A percentile compares a stretch with the other conserved stretches of the same genome.
phyloP scores from a whole-genome alignment of 1,284 basidiomycete genomes.

The Porogramme epimiltina region DNA sequence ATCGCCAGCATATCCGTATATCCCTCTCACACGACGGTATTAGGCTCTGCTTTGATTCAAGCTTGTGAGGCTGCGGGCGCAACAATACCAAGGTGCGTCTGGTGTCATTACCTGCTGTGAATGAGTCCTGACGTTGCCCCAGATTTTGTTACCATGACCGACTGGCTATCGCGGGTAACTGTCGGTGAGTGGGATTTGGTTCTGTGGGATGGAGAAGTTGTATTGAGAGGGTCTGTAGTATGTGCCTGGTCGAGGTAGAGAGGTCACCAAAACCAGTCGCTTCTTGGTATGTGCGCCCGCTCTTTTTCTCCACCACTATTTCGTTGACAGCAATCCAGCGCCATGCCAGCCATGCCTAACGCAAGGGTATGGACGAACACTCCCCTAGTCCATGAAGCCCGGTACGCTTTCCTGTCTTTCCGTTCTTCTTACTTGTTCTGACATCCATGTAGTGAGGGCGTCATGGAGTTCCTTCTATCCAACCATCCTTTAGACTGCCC shows the following conservation, averaged over 20 bases:
- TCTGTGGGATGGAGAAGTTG: not conserved
- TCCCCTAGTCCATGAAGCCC: conserved; percentile 92
- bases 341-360: conserved; percentile 98
- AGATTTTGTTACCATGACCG: conserved; percentile 96
- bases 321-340: conserved; percentile 47
- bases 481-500: conserved; percentile 99
- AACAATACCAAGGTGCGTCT: conserved; percentile 68
- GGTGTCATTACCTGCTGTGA: not conserved
- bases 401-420: conserved; percentile 45
- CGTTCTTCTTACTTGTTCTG: conserved; percentile 10
- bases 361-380: conserved; percentile 96
- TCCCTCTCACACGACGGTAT: conserved; percentile 2
- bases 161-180: conserved; percentile 93
- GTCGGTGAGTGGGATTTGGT: conserved; percentile 62
- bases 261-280: conserved; percentile 93
- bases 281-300: conserved; percentile 59
- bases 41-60: conserved; percentile 93
- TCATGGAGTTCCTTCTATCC: conserved; percentile 98
- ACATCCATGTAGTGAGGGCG: conserved; percentile 73
- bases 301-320: not conserved
- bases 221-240: conserved; percentile 44
- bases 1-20: not conserved
- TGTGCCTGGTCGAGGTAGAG: conserved; percentile 98
- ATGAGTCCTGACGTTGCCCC: conserved; percentile 19
- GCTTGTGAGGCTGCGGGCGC: conserved; percentile 90